Evolutionary conservation across 257 asterid species (phyloP).

Genomic region (Agastache rugosa): DNA sequence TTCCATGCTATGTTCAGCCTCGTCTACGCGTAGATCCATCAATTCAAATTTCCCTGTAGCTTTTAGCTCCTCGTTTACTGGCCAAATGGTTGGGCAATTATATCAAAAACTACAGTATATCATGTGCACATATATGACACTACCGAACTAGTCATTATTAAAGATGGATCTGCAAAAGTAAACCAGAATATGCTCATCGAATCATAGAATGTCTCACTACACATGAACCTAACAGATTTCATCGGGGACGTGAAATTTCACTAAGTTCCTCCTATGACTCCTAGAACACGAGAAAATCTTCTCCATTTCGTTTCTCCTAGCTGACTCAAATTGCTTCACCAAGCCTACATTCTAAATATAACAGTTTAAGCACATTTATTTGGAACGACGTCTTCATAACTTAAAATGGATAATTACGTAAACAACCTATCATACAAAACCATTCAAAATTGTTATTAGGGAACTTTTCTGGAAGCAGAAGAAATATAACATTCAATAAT

Average conservation of each 20-base stretch:
- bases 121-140: background rate
- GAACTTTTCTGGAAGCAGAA: background rate
- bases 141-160: background rate
- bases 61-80: slow-evolving; percentile 86
- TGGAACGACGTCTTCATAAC: no score
- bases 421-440: no score
- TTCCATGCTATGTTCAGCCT: slow-evolving; percentile 99
- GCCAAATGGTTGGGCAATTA: slow-evolving; percentile 25
- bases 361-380: no score
- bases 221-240: background rate
- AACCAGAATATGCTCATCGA: background rate
- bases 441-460: background rate
- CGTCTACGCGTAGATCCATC: slow-evolving; percentile 93
- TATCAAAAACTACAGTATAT: background rate
- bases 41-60: slow-evolving; percentile 87
- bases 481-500: background rate
- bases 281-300: no score
- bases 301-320: no score
- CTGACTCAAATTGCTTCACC: no score
- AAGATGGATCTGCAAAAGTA: slow-evolving; percentile 15
- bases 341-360: no score
- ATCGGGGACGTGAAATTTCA: background rate
- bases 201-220: background rate
- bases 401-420: no score
- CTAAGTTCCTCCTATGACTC: background rate